Evolutionary conservation across 352 stramenopile genomes (phyloP), one percentile per base, ranked within the genome.

Genomic region (Pythium guiyangense): DNA sequence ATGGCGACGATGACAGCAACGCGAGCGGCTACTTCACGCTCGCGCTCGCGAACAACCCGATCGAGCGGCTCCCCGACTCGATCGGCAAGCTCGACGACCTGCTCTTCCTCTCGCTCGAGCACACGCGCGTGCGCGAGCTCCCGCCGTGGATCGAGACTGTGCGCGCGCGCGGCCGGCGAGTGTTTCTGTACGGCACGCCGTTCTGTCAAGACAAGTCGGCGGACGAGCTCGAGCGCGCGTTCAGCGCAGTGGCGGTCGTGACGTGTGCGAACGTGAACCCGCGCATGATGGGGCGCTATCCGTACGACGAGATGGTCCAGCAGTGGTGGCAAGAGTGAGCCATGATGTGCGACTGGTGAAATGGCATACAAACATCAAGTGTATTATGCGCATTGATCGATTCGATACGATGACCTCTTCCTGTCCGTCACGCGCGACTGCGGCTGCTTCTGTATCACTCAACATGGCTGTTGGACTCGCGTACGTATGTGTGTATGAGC

Each of bases 31-130:
- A 43, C 10, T 57, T 54, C 29, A 52, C 43, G 18, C n/a, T 67
- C 12, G 34, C 57, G 11, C 40, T 63, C 20, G 60, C 48, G 18
- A 61, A 60, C 43, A 69, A 69, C 18, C 58, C 62, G 35, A 27
- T 69, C 6, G 26, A 2, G 15, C 45, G 12, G 17, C 37, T 69
- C 0, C 42, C 57, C 1, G 27, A 52, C 10, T 39, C 42, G 26
- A 47, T 31, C 4, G 49, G 49, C 5, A 43, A 55, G 22, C 37
- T 25, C 15, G 54, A 22, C 10, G 37, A 29, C 18, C 22, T 43
- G 17, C 40, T 25, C n/a, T 57, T 48, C 49, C 57, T 61, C 50
- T 42, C 37, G 11, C 29, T 68, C 20, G 62, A 68, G 42, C 52
- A 54, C 29, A 68, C 57, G 11, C 8, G 31, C 11, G 12, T 68